Evolutionary conservation across 495 filamentous ascomycete species (phyloP), one percentile per base, ranked within the genome.

Genomic region (Entonaema liquescens): DNA sequence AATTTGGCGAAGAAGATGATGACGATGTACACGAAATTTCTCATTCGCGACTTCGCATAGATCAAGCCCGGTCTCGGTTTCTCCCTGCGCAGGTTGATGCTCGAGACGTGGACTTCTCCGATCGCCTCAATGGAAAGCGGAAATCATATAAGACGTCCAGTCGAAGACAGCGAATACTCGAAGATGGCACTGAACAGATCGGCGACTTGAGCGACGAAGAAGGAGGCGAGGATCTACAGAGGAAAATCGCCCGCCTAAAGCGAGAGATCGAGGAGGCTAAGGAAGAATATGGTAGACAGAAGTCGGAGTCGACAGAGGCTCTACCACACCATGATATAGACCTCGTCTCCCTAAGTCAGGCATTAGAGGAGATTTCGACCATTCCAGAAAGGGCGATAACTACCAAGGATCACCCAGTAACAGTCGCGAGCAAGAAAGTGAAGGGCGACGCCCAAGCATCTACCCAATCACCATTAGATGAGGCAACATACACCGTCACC

Each of bases 241-340:
- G 88, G 56, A 93, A 91, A 79, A 86, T 99, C 59, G 92, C 93
- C 35, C 86, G 93, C 53, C 76, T 96, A 59, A 89, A 86, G 68
- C 83, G 91, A 42, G 93, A 95, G 80, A 88, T 94, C 6, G 90
- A 92, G 73, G 93, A 94, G 67, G 82, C 93, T 44, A 93, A 90
- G 73, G 85, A 86, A 62, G 89, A 93, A 61, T 87, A 89, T 76
- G 83, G 82, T 28, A 84, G 77, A 69, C 81, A 82, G 49, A 83
- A 82, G 62, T 81, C 79, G 19, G 73, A 82, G 65, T 69, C 77
- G 47, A 66, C 74, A 5, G 74, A 73, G 28, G 49, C 62, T 0
- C 70, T 73, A n/a, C 76, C 66, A 3, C 77, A 77, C 31, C 76
- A 79, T 38, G 74, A 78, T 23, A 73, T 80, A 38, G 72, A 86